Evolutionary conservation across 2,329 filamentous ascomycete species (phyloP).

Genomic region (Cylindrodendrum hubeiense): DNA sequence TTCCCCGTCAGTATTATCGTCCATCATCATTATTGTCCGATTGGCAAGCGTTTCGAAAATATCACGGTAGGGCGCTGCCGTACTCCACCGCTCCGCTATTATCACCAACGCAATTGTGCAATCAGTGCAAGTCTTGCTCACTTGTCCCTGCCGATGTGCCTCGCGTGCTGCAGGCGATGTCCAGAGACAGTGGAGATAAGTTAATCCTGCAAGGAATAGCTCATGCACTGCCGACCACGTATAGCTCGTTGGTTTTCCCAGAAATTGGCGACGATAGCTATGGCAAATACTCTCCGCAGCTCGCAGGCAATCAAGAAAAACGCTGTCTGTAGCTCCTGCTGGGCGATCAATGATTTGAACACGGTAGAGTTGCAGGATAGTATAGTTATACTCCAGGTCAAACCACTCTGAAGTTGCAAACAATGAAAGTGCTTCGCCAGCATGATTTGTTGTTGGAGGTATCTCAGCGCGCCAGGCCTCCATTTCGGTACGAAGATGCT

Average conservation of each 20-base stretch:
- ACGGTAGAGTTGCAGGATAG: slow-evolving; percentile 41
- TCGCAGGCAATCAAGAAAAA: slow-evolving; percentile 38
- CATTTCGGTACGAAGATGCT: slow-evolving; percentile 3
- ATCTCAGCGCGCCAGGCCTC: slow-evolving; percentile 8
- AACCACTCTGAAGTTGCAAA: slow-evolving; percentile 7
- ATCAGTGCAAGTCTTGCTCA: slow-evolving; percentile 46
- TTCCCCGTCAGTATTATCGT: neutral
- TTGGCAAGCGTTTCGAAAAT: slow-evolving; percentile 47
- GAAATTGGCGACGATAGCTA: slow-evolving; percentile 33
- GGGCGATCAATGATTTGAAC: slow-evolving; percentile 31
- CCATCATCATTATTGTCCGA: slow-evolving; percentile 40
- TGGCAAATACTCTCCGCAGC: slow-evolving; percentile 31
- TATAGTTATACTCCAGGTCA: slow-evolving; percentile 21
- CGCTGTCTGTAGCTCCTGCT: slow-evolving; percentile 22
- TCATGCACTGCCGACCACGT: slow-evolving; percentile 25
- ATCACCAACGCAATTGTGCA: slow-evolving; percentile 48
- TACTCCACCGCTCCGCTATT: slow-evolving; percentile 48
- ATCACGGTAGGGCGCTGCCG: slow-evolving; percentile 48
- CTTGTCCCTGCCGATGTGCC: slow-evolving; percentile 10
- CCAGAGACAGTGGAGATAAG: slow-evolving; percentile 49
- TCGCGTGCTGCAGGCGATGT: slow-evolving; percentile 31
- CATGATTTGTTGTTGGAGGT: neutral
- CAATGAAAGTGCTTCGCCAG: neutral
- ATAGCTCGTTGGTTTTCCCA: slow-evolving; percentile 26
- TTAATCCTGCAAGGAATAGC: slow-evolving; percentile 25